phyloP scores from a whole-genome alignment of 2,329 filamentous ascomycete species.

The Drechslerella coelobrocha region DNA sequence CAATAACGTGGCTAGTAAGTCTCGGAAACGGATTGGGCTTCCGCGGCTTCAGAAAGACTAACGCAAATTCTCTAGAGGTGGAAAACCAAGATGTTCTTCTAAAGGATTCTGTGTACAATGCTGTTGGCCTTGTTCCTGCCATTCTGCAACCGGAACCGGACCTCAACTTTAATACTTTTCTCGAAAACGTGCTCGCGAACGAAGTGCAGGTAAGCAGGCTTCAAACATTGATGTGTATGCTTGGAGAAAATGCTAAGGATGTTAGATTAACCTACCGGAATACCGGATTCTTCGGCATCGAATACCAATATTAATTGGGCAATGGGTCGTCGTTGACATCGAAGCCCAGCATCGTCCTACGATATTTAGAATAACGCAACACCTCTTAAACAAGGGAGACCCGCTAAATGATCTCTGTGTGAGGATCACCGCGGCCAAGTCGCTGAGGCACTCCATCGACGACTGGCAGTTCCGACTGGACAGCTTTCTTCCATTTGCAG shows the following conservation, averaged over 20 bases:
- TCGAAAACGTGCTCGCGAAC: constrained; percentile 74
- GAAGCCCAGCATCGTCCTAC: constrained; percentile 71
- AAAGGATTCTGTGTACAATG: constrained; percentile 94
- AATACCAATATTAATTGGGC: constrained; percentile 84
- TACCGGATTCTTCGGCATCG: constrained; percentile 86
- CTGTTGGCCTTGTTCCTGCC: constrained; percentile 82
- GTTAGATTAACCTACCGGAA: constrained; percentile 64
- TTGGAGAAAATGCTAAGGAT: background rate
- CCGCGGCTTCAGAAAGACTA: no score
- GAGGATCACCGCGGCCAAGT: constrained; percentile 84
- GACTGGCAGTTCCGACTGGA: constrained; percentile 81
- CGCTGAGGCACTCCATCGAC: constrained; percentile 79
- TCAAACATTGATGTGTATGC: no score
- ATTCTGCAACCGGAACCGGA: constrained; percentile 72
- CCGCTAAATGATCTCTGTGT: constrained; percentile 88
- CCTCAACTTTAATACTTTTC: constrained; percentile 83
- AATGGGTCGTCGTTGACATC: constrained; percentile 85
- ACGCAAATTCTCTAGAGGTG: constrained; percentile 54
- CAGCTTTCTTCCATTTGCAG: constrained; percentile 77
- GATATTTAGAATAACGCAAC: constrained; percentile 87
- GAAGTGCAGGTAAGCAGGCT: constrained; percentile 72
- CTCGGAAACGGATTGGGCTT: constrained; percentile 55
- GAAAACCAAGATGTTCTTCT: constrained; percentile 74
- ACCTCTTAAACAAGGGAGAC: constrained; percentile 80
- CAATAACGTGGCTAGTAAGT: constrained; percentile 72